These are phyloP conservation scores for Plasmodium gonderi DNA, from an alignment of 169 alveolate genomes.

Conservation along the genomic window DNA sequence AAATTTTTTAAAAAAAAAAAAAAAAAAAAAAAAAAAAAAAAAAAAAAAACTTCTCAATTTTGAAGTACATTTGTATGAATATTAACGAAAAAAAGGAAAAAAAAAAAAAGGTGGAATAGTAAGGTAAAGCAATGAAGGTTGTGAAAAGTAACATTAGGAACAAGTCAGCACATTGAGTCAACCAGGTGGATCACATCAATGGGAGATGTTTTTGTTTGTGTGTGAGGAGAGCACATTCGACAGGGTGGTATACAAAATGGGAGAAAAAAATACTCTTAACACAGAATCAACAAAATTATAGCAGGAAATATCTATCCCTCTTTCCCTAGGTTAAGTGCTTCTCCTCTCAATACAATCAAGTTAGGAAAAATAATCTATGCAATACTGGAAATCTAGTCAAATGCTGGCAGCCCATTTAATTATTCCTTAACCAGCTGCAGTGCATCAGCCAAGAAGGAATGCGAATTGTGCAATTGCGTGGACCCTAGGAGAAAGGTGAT, in stretches of 20 bases:
- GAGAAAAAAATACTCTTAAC: background rate
- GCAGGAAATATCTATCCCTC: too few relatives aligned
- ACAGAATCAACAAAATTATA: too few relatives aligned
- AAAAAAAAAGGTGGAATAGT: background rate
- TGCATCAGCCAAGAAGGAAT: conserved; percentile 76
- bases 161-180: too few relatives aligned
- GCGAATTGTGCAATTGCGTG: conserved; percentile 88
- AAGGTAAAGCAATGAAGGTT: background rate
- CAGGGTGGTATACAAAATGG: background rate
- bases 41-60: background rate
- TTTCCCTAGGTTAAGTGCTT: too few relatives aligned
- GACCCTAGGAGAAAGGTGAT: conserved; percentile 90
- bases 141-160: background rate
- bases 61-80: background rate
- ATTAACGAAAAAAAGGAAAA: background rate
- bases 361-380: too few relatives aligned
- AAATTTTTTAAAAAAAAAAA: background rate
- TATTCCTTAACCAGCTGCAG: conserved; percentile 57
- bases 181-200: too few relatives aligned
- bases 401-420: background rate
- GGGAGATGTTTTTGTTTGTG: too few relatives aligned
- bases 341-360: too few relatives aligned
- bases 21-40: background rate
- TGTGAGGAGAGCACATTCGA: too few relatives aligned
- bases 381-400: too few relatives aligned